Percentiles rank a stretch among this genome's conserved stretches.
phyloP scores from a whole-genome alignment of 805 yeast genomes.

The Lipomyces yamanashiensis region DNA sequence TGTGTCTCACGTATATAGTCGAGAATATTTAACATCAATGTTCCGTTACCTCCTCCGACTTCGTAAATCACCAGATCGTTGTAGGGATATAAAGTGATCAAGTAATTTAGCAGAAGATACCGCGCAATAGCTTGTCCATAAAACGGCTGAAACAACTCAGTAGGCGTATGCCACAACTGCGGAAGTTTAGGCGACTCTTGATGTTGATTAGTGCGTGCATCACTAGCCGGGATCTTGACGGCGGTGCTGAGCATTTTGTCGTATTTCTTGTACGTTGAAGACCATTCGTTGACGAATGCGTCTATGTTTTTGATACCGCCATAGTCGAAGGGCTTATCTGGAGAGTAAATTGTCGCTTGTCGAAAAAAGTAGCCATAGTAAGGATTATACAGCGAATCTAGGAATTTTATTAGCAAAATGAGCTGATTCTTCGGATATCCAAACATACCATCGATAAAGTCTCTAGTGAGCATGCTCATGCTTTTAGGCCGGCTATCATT shows the following conservation, averaged over 20 bases:
- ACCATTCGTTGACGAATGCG: conserved; percentile 72
- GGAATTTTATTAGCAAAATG: not conserved
- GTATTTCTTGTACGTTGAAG: conserved; percentile 53
- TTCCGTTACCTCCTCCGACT: conserved; percentile 90
- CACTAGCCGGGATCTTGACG: conserved; percentile 13
- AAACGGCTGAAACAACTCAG: conserved; percentile 76
- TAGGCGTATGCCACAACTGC: conserved; percentile 90
- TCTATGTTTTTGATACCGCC: conserved; percentile 62
- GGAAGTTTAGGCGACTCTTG: conserved; percentile 28
- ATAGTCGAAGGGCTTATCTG: conserved; percentile 67
- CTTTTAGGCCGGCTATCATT: conserved; percentile 57
- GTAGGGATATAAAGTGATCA: conserved; percentile 69
- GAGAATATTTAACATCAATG: conserved; percentile 75
- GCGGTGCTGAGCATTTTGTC: conserved; percentile 40
- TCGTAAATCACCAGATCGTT: conserved; percentile 78
- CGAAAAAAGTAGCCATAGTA: conserved; percentile 79
- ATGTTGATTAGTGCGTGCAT: conserved; percentile 9
- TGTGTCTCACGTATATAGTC: conserved; percentile 64
- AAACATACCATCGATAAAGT: conserved; percentile 63
- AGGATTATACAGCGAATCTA: conserved; percentile 78
- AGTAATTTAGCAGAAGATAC: conserved; percentile 72
- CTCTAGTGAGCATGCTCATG: conserved; percentile 73
- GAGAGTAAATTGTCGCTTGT: conserved; percentile 77
- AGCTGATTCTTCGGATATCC: not conserved
- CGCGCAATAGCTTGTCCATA: conserved; percentile 88